Percentiles rank a stretch among this genome's conserved stretches.
Evolutionary conservation across 176 grass and related monocot genomes (phyloP).

Genomic region (sorghum (Sorghum bicolor)): Sorghum_bicolor_NCBIv3 NC_012873.2:64447001-64447500

Average conservation of each 20-base stretch:
- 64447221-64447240: conserved; percentile 89
- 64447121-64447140: conserved; percentile 73
- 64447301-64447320: conserved; percentile 26
- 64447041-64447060: conserved; percentile 87
- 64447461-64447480: conserved; percentile 86
- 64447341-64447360: conserved; percentile 83
- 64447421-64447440: conserved; percentile 71
- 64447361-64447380: conserved; percentile 96
- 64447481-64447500: conserved; percentile 98
- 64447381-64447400: conserved; percentile 64
- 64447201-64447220: conserved; percentile 94
- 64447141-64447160: conserved; percentile 77
- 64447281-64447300: conserved; percentile 13
- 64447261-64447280: not conserved
- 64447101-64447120: conserved; percentile 64
- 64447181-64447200: conserved; percentile 95
- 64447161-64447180: conserved; percentile 78
- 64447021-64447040: conserved; percentile 94
- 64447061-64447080: conserved; percentile 79
- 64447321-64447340: conserved; percentile 66
- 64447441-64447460: conserved; percentile 92
- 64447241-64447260: conserved; percentile 63
- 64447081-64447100: conserved; percentile 98
- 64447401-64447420: conserved; percentile 65
- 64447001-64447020: conserved; percentile 41